Conservation (phyloP, 1,284 basidiomycete species). For the Earliella scabrosa region DNA sequence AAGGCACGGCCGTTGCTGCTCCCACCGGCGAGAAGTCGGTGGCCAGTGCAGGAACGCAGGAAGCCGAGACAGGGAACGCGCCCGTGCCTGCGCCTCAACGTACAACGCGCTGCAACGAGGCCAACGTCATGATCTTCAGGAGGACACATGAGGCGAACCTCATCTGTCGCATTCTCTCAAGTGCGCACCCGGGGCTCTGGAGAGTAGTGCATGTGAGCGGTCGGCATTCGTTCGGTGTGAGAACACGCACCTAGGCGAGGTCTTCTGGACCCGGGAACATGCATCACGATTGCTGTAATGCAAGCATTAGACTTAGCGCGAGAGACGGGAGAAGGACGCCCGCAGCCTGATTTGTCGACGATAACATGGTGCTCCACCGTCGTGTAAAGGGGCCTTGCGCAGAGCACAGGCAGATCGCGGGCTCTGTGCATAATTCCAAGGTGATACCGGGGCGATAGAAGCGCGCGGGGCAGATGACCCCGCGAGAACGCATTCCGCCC, state of each 20-base stretch:
- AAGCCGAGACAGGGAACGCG: slow-evolving; percentile 6
- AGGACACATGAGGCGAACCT: slow-evolving; percentile 1
- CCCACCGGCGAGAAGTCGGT: slow-evolving; percentile 18
- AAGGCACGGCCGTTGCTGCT: background rate
- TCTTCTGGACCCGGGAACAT: slow-evolving; percentile 7
- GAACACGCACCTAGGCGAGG: slow-evolving; percentile 13
- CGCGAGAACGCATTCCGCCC: slow-evolving; percentile 5
- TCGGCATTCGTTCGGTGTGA: slow-evolving; percentile 12
- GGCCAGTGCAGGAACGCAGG: background rate
- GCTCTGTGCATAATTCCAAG: slow-evolving; percentile 14
- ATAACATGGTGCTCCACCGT: slow-evolving; percentile 15
- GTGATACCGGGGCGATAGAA: slow-evolving; percentile 27
- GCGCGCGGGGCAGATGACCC: slow-evolving; percentile 9
- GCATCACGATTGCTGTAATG: slow-evolving; percentile 2
- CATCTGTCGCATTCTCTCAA: background rate
- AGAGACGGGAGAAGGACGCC: slow-evolving; percentile 5
- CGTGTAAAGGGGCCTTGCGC: slow-evolving; percentile 10
- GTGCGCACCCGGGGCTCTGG: slow-evolving; percentile 8
- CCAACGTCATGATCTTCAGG: slow-evolving; percentile 9
- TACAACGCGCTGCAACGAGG: slow-evolving; percentile 9
- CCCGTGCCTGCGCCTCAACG: slow-evolving; percentile 6
- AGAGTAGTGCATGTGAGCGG: slow-evolving; percentile 21
- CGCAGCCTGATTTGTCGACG: slow-evolving; percentile 13
- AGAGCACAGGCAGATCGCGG: slow-evolving; percentile 11
- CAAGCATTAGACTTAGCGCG: slow-evolving; percentile 18